Evolutionary conservation across 2,329 filamentous ascomycete species (phyloP).

Genomic region (Mollisiaceae sp.): DNA sequence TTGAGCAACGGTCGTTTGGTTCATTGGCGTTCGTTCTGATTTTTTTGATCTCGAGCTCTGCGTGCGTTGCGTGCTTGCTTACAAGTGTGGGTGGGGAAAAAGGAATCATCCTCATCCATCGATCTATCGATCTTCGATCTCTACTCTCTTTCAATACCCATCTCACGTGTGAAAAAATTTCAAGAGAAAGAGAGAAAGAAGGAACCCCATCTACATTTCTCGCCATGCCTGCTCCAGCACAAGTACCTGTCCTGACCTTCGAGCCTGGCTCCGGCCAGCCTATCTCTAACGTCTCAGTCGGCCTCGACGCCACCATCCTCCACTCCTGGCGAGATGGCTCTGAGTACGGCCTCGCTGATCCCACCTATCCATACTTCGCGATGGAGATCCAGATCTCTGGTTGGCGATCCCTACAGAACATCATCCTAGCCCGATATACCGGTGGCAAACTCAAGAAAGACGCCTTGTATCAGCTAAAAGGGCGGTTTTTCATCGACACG

Average conservation of each 20-base stretch:
- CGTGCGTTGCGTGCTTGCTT: background rate
- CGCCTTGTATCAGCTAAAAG: conserved; percentile 30
- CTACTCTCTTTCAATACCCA: background rate
- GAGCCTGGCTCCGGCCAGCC: conserved; percentile 17
- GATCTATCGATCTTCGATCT: background rate
- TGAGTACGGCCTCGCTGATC: conserved; percentile 25
- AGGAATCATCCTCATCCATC: background rate
- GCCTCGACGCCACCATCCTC: conserved; percentile 30
- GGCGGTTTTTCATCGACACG: conserved; percentile 29
- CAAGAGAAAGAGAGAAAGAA: no score
- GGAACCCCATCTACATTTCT: background rate
- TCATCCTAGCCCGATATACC: conserved; percentile 27
- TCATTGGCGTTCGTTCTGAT: conserved; percentile 5
- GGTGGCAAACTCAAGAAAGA: conserved; percentile 30
- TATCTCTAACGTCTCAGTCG: conserved; percentile 28
- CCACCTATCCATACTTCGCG: conserved; percentile 27
- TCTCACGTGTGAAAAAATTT: conserved; percentile 2
- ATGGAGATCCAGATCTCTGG: conserved; percentile 29
- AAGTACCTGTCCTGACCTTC: conserved; percentile 22
- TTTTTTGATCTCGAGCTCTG: background rate
- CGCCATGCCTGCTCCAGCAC: conserved; percentile 25
- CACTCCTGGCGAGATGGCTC: conserved; percentile 29
- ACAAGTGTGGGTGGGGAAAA: background rate
- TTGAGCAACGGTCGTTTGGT: conserved; percentile 6
- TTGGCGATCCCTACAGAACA: conserved; percentile 24